Evolutionary conservation across 805 yeast species (phyloP).

Genomic region (Isabelozyma rhagii): DNA sequence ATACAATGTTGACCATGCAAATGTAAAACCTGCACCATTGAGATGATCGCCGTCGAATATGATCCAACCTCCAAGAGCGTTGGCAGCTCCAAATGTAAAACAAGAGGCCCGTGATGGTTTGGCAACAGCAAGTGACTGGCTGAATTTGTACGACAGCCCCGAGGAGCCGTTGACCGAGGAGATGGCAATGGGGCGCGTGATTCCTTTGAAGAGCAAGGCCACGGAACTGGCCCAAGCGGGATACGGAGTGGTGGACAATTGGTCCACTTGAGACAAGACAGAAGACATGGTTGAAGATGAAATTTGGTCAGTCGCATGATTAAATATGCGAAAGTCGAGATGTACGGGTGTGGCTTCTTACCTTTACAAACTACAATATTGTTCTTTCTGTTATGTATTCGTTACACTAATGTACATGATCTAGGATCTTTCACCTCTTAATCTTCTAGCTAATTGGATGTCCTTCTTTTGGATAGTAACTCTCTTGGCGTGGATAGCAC

Average conservation of each 20-base stretch:
- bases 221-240: constrained; percentile 18
- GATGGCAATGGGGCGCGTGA: constrained; percentile 10
- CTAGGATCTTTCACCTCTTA: constrained; percentile 47
- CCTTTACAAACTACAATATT: too few species aligned
- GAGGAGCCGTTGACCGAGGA: constrained; percentile 10
- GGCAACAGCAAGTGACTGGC: constrained; percentile 12
- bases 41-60: constrained; percentile 70
- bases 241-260: constrained; percentile 12
- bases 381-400: not conserved
- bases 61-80: constrained; percentile 70
- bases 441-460: constrained; percentile 47
- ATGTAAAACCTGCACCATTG: constrained; percentile 76
- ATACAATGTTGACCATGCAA: constrained; percentile 81
- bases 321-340: not conserved
- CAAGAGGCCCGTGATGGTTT: constrained; percentile 43
- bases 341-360: not conserved
- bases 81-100: constrained; percentile 57
- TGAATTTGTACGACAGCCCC: constrained; percentile 16
- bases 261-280: not conserved
- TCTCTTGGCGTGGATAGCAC: constrained; percentile 49
- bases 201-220: constrained; percentile 12
- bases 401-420: constrained; percentile 5
- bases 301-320: not conserved
- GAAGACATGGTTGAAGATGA: not conserved
- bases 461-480: constrained; percentile 48